Base-by-base conservation (phyloP, 257 asterid species). In the Gentiana macrophylla region DNA sequence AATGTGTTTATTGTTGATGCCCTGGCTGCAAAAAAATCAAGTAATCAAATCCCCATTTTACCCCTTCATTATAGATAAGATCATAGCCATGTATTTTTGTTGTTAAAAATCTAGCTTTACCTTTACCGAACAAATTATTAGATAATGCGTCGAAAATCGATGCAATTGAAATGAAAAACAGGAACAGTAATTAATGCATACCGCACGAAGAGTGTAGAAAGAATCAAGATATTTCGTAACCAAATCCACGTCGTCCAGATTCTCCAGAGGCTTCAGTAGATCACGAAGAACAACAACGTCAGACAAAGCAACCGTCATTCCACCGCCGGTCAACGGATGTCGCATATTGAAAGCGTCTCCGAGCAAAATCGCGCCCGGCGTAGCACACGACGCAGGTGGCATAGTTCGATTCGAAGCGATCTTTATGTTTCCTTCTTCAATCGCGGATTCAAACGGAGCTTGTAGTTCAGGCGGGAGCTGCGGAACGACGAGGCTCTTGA, bases 271-370 rank as follows among this genome's bases (percentile, higher is more conserved):
- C 13, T 55, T 53, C 45, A 66, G 44, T 13, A 66, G 71, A 7
- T 66, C 36, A 2, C 71, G 57, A 4, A 66, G 62, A 12, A 66
- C 57, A 4, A 66, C 71, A 4, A 66, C 60, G 6, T 66, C 71
- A 1, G 71, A 66, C 4, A 66, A 54, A 0, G 71, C 71, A 48
- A 66, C 71, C 7, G 71, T 66, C 71, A 66, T 66, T 49, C 71
- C 71, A 4, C 71, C 71, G 0, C 71, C 71, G 32, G 71, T 66
- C 24, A 66, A 52, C 12, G 71, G 71, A 13, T 60, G 71, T 37
- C 71, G 57, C 71, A 66, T 66, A 41, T 66, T 66, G 32, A 66
- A 66, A 4, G 71, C 71, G 32, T 60, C 71, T 24, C 71, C 71
- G 1, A 66, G 52, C 4, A 66, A 50, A 34, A 68, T 41, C n/a